phyloP scores from a whole-genome alignment of 495 filamentous ascomycete genomes.

The Podospora tetraspora region DNA sequence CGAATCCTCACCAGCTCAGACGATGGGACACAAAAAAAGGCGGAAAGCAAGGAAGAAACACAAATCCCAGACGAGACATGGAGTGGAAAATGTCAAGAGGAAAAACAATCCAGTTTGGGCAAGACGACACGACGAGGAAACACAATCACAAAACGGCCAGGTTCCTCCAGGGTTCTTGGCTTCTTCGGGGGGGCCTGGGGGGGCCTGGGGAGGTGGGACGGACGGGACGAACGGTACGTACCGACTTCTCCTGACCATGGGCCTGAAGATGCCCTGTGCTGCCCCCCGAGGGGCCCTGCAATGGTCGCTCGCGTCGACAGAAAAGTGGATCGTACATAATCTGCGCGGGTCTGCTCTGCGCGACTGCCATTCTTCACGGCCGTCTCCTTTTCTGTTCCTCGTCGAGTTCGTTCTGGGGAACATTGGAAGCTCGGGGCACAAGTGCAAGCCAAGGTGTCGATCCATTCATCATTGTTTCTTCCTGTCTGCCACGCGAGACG shows the following conservation, averaged over 20 bases:
- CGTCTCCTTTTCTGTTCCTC: background rate
- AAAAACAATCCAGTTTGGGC: background rate
- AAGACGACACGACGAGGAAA: background rate
- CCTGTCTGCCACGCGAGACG: slow-evolving; percentile 1
- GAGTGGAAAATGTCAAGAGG: background rate
- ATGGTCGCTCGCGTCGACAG: slow-evolving; percentile 6
- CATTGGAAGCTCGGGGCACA: background rate
- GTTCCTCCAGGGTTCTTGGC: background rate
- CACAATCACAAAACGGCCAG: background rate
- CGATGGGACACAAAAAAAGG: background rate
- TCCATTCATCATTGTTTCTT: slow-evolving; percentile 5
- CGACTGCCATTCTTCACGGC: slow-evolving; percentile 8
- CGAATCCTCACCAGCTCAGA: background rate
- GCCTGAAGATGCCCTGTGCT: slow-evolving; percentile 1
- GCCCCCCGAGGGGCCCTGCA: background rate
- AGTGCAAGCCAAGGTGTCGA: background rate
- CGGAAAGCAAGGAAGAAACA: background rate
- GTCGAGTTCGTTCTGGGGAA: background rate
- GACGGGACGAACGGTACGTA: slow-evolving; percentile 8
- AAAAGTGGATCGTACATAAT: slow-evolving; percentile 21
- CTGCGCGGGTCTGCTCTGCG: slow-evolving; percentile 17
- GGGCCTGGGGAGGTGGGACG: background rate
- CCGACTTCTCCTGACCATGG: slow-evolving; percentile 3
- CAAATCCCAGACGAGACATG: background rate
- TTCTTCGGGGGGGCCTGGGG: background rate